Percentiles rank a stretch among this genome's conserved stretches.
These are phyloP conservation scores for Phytophthora brassicae DNA, from an alignment of 352 stramenopile species.

Conservation along the genomic window DNA sequence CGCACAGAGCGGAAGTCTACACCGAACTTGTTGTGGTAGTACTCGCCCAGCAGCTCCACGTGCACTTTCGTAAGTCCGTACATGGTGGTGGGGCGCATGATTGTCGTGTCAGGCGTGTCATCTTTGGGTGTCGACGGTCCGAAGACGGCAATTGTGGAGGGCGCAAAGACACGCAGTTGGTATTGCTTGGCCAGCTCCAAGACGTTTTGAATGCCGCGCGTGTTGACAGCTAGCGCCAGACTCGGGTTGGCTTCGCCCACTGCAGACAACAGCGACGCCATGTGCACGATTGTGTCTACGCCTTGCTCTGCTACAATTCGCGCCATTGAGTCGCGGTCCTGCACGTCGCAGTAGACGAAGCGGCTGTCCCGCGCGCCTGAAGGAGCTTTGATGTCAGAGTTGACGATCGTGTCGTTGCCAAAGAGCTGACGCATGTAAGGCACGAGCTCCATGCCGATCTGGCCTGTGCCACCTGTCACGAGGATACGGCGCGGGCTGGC, in stretches of 20 bases:
- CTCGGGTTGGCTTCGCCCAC: slow-evolving; percentile 90
- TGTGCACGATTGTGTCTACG: slow-evolving; percentile 90
- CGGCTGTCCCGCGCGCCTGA: slow-evolving; percentile 46
- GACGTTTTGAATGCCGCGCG: slow-evolving; percentile 88
- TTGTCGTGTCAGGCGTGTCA: slow-evolving; percentile 84
- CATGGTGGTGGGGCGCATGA: slow-evolving; percentile 93
- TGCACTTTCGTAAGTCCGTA: slow-evolving; percentile 93
- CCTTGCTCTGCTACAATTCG: slow-evolving; percentile 88
- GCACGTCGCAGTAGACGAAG: slow-evolving; percentile 86
- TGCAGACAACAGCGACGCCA: slow-evolving; percentile 89
- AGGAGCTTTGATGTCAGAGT: slow-evolving; percentile 80
- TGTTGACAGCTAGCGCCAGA: slow-evolving; percentile 89
- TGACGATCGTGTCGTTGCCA: slow-evolving; percentile 62
- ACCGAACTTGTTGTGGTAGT: slow-evolving; percentile 92
- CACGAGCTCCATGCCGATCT: slow-evolving; percentile 88
- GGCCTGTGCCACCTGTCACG: slow-evolving; percentile 77
- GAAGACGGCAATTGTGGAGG: slow-evolving; percentile 92
- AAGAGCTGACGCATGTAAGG: slow-evolving; percentile 73
- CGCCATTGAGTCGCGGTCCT: slow-evolving; percentile 69
- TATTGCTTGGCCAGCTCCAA: slow-evolving; percentile 89
- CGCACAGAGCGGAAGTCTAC: slow-evolving; percentile 91
- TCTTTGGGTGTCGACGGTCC: slow-evolving; percentile 85
- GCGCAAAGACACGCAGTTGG: slow-evolving; percentile 87
- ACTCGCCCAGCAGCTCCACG: slow-evolving; percentile 89
- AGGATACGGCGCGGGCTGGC: slow-evolving; percentile 51